phyloP scores from a whole-genome alignment of 495 filamentous ascomycete species.

The Melanomma pulvis-pyrius region DNA sequence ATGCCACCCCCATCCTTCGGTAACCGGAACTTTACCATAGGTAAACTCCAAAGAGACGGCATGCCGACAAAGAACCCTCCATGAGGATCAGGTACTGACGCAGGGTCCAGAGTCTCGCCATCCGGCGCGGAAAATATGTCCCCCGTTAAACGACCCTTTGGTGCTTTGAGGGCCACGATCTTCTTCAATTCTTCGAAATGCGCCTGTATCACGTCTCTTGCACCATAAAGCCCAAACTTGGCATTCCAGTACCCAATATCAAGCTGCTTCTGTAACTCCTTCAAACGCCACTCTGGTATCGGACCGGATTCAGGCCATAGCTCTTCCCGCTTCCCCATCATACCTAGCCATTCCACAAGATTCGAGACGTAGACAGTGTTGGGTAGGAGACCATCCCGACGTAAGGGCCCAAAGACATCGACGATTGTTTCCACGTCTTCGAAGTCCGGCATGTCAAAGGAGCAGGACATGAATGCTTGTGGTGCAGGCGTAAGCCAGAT shows the following conservation, averaged over 20 bases:
- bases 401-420: slow-evolving; percentile 48
- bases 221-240: slow-evolving; percentile 53
- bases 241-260: slow-evolving; percentile 53
- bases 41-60: slow-evolving; percentile 29
- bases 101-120: slow-evolving; percentile 48
- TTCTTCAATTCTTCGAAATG: slow-evolving; percentile 52
- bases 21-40: slow-evolving; percentile 32
- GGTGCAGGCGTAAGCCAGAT: slow-evolving; percentile 54
- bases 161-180: slow-evolving; percentile 42
- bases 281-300: slow-evolving; percentile 51
- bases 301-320: slow-evolving; percentile 52
- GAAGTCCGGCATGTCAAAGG: slow-evolving; percentile 52
- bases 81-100: slow-evolving; percentile 25
- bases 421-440: slow-evolving; percentile 52
- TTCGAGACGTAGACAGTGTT: slow-evolving; percentile 39
- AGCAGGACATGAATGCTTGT: slow-evolving; percentile 55
- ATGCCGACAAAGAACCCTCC: slow-evolving; percentile 35
- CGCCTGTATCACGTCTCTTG: slow-evolving; percentile 50
- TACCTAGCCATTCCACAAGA: slow-evolving; percentile 52
- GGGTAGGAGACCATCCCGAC: slow-evolving; percentile 32
- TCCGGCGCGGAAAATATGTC: slow-evolving; percentile 46
- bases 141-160: slow-evolving; percentile 46
- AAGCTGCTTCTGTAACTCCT: slow-evolving; percentile 50
- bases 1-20: slow-evolving; percentile 31
- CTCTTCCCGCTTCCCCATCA: slow-evolving; percentile 51